Evolutionary conservation across 441 rosid species (phyloP).

Genomic region (Cnidoscolus chayamansa): DNA sequence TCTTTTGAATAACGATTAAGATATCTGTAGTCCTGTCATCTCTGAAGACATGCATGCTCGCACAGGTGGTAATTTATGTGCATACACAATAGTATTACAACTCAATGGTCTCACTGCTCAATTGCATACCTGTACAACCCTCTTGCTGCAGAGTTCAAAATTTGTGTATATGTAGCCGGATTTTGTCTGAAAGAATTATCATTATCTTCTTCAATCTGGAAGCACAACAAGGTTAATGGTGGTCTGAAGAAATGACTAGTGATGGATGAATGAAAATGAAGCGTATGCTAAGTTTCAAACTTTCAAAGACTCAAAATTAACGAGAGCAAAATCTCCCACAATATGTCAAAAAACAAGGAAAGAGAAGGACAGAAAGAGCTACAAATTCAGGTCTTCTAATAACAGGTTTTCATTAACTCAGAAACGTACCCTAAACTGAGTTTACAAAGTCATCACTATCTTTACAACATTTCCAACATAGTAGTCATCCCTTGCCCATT

Average conservation of each 20-base stretch:
- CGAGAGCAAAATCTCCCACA: background rate
- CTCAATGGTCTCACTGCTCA: slow-evolving; percentile 23
- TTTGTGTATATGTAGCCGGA: slow-evolving; percentile 68
- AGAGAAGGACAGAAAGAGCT: background rate
- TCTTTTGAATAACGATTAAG: background rate
- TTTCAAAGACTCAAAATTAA: background rate
- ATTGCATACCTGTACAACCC: slow-evolving; percentile 71
- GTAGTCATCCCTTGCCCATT: background rate
- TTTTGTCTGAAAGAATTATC: slow-evolving; percentile 52
- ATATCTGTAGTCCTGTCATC: slow-evolving; percentile 1
- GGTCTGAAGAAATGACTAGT: slow-evolving; percentile 10
- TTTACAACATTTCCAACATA: background rate
- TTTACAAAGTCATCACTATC: background rate
- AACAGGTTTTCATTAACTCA: background rate
- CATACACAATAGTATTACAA: background rate
- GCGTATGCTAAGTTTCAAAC: background rate
- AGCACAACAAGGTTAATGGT: slow-evolving; percentile 26
- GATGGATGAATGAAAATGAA: background rate
- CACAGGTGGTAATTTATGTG: slow-evolving; percentile 7
- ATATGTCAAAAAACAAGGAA: background rate
- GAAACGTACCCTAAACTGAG: background rate
- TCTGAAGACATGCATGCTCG: background rate
- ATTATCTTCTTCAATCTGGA: slow-evolving; percentile 65
- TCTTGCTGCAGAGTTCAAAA: slow-evolving; percentile 69
- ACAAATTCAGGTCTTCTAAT: background rate